Evolutionary conservation across 305 asterid genomes (phyloP).

Genomic region (Fraxinus latifolia): DNA sequence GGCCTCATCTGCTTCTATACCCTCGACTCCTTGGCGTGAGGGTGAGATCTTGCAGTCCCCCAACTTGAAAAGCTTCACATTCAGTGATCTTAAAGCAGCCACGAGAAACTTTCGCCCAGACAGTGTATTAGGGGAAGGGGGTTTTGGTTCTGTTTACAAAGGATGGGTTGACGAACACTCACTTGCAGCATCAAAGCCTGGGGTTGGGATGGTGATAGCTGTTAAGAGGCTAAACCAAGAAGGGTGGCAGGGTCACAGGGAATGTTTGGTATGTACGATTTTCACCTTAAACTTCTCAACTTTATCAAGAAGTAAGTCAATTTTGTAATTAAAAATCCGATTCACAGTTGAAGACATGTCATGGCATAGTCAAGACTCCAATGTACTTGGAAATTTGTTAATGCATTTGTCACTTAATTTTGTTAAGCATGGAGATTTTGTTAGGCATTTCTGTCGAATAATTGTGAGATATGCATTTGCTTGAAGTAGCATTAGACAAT

Average conservation of each 20-base stretch:
- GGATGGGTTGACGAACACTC: constrained; percentile 80
- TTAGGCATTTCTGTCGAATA: neutral
- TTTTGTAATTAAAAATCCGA: neutral
- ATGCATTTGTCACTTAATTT: neutral
- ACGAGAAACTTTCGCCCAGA: constrained; percentile 82
- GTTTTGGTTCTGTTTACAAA: constrained; percentile 84
- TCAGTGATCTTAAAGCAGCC: constrained; percentile 61
- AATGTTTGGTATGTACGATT: constrained; percentile 73
- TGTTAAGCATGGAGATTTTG: neutral
- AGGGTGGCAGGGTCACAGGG: constrained; percentile 96
- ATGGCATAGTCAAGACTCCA: neutral
- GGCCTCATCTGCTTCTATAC: constrained; percentile 53
- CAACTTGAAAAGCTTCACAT: constrained; percentile 67
- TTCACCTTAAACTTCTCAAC: neutral
- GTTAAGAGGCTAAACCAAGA: constrained; percentile 78
- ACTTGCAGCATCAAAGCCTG: constrained; percentile 57
- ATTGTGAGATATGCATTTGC: neutral
- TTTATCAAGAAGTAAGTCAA: too few relatives aligned
- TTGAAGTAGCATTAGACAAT: neutral
- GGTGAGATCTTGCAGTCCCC: constrained; percentile 78
- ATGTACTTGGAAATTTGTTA: neutral
- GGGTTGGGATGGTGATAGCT: constrained; percentile 66
- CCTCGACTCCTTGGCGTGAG: constrained; percentile 68
- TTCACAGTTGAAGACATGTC: neutral
- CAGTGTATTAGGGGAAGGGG: constrained; percentile 88